Evolutionary conservation across 106 monocot genomes (phyloP), one percentile per base, ranked within the genome.

Genomic region (Acorus gramineus): DNA sequence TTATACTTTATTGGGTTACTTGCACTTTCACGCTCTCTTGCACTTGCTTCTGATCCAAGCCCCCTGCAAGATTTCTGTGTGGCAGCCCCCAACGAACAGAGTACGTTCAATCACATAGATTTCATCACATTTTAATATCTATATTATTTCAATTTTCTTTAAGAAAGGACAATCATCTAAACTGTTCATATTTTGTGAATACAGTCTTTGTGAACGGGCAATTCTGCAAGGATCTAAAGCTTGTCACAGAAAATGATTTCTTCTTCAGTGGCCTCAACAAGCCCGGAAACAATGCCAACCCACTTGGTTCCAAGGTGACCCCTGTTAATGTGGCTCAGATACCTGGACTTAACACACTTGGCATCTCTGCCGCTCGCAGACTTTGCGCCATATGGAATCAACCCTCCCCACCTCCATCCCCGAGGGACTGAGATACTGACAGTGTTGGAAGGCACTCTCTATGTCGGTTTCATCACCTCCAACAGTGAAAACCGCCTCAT

Each of bases 391-490:
- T 12, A 52, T 13, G 65, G 64, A 3, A 14, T 65, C 43, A 65
- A 65, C 51, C 65, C 65, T 53, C 65, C 65, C 11, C 65, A 65
- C 14, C 52, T 53, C 43, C 65, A 65, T 28, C 65, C 65, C 28
- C 11, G 65, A 9, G 65, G 52, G 7, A 53, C 65, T 4, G 51
- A 65, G 7, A 10, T 65, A 14, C 12, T 65, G n/a, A 7, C 11
- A 3, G 65, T 65, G 3, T 6, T 65, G 3, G 52, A 65, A 28
- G 65, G 65, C 11, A 65, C 65, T 43, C 42, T 65, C 52, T 65
- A 65, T 4, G 65, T 52, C 52, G 65, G 51, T 47, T 65, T 65
- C 52, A 53, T 65, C 52, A 52, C 65, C 0, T 65, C 65, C 0
- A 65, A 52, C 14, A 50, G 51, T 42, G 14, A 56, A 11, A 14